Evolutionary conservation across 2,329 filamentous ascomycete genomes (phyloP).

Genomic region (Sphaerulina musiva): DNA sequence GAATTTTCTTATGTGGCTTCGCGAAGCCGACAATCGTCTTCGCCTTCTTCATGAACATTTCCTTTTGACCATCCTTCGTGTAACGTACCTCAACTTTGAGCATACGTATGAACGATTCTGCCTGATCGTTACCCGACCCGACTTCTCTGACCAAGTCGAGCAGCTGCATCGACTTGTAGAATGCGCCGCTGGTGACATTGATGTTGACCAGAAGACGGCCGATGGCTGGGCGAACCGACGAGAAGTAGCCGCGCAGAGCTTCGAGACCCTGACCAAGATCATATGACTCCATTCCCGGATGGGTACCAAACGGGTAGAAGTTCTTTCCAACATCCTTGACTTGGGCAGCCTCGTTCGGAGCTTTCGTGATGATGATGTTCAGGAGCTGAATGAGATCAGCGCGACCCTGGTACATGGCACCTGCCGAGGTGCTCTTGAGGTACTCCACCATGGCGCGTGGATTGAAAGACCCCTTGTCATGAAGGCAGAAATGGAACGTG

Average conservation of each 20-base stretch:
- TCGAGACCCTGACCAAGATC: constrained; percentile 48
- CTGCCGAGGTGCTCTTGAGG: constrained; percentile 33
- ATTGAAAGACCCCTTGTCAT: constrained; percentile 33
- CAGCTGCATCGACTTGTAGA: constrained; percentile 43
- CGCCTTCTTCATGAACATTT: constrained; percentile 26
- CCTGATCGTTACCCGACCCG: constrained; percentile 4
- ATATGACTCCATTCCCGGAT: constrained; percentile 30
- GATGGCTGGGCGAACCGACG: constrained; percentile 54
- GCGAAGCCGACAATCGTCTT: constrained; percentile 47
- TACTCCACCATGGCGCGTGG: constrained; percentile 43
- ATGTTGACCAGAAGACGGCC: constrained; percentile 55
- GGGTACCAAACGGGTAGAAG: constrained; percentile 42
- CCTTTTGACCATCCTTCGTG: constrained; percentile 20
- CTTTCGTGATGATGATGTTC: constrained; percentile 52
- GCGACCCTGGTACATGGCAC: constrained; percentile 39
- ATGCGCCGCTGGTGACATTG: constrained; percentile 55
- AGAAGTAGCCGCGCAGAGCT: constrained; percentile 56
- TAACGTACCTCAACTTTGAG: constrained; percentile 28
- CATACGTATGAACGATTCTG: constrained; percentile 27
- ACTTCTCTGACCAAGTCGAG: constrained; percentile 32
- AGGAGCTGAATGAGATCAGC: constrained; percentile 51
- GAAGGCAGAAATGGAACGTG: constrained; percentile 35
- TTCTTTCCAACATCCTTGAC: constrained; percentile 47
- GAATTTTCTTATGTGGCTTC: constrained; percentile 19
- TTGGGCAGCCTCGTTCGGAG: constrained; percentile 37